A percentile compares a stretch with the other conserved stretches of the same genome.
Conservation (phyloP, 148 eudicot species). For the Amaranthus hypochondriacus region DNA sequence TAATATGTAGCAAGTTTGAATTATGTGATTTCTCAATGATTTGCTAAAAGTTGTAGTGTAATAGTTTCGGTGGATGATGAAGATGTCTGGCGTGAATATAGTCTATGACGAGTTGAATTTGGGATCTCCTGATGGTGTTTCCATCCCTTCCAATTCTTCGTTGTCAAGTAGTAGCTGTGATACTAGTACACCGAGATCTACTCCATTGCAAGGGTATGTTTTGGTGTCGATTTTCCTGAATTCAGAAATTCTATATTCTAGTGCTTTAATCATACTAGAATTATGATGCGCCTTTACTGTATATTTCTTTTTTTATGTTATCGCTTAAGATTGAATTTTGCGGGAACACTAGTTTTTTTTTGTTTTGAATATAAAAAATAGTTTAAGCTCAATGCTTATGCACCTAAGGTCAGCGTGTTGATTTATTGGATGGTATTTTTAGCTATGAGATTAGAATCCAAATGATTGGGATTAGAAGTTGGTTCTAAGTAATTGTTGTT, state of each 20-base stretch:
- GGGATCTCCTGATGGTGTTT: conserved; percentile 18
- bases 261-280: too few species aligned
- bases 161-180: conserved; percentile 18
- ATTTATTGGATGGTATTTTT: not conserved
- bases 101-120: conserved; percentile 19
- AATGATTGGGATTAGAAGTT: not conserved
- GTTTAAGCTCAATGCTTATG: too few species aligned
- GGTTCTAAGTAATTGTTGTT: not conserved
- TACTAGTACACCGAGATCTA: conserved; percentile 17
- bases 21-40: too few species aligned
- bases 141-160: conserved; percentile 15
- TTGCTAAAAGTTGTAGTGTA: not conserved
- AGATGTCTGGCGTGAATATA: conserved; percentile 13
- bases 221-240: too few species aligned
- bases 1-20: not conserved
- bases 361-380: too few species aligned
- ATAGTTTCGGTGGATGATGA: not conserved
- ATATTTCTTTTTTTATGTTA: too few species aligned
- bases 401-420: not conserved
- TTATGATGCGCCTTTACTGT: too few species aligned
- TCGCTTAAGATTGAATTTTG: too few species aligned
- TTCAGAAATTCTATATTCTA: too few species aligned
- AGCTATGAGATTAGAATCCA: not conserved
- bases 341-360: too few species aligned
- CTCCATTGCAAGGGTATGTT: conserved; percentile 20